Evolutionary conservation across 2,329 filamentous ascomycete genomes (phyloP).

Genomic region (Venturia effusa): DNA sequence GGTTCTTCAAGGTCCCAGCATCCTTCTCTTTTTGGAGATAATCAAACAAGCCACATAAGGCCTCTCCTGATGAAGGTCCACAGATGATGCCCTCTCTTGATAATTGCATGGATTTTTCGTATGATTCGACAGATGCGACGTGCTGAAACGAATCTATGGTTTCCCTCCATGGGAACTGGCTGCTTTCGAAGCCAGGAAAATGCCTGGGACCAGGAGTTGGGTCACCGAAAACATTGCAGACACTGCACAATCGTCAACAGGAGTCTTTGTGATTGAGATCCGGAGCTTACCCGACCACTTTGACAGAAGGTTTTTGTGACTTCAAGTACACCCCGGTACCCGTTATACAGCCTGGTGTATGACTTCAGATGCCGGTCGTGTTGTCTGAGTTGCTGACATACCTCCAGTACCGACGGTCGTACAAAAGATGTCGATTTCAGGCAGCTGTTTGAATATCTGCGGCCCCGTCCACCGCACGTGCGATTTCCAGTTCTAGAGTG

Average conservation of each 20-base stretch:
- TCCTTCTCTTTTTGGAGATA: slow-evolving; percentile 39
- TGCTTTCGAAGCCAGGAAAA: slow-evolving; percentile 38
- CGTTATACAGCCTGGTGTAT: slow-evolving; percentile 7
- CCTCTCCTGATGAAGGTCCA: slow-evolving; percentile 51
- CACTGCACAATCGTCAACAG: slow-evolving; percentile 25
- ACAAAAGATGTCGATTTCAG: slow-evolving; percentile 45
- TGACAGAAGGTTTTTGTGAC: slow-evolving; percentile 14
- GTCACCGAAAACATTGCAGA: slow-evolving; percentile 47
- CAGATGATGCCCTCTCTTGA: slow-evolving; percentile 48
- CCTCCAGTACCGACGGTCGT: slow-evolving; percentile 48
- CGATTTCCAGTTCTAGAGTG: slow-evolving; percentile 39
- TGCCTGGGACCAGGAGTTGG: slow-evolving; percentile 47
- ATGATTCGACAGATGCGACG: slow-evolving; percentile 45
- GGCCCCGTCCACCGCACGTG: slow-evolving; percentile 50
- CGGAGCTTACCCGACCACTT: slow-evolving; percentile 19
- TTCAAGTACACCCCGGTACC: slow-evolving; percentile 15
- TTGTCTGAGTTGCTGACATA: slow-evolving; percentile 13
- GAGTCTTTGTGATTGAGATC: slow-evolving; percentile 14
- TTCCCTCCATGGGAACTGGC: slow-evolving; percentile 48
- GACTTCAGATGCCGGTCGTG: neutral
- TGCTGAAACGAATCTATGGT: slow-evolving; percentile 46
- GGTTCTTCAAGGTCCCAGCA: slow-evolving; percentile 31
- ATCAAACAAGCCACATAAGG: slow-evolving; percentile 41
- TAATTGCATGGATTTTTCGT: slow-evolving; percentile 41
- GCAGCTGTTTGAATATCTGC: slow-evolving; percentile 45